Evolutionary conservation across 129 eudicot species (phyloP).

Genomic region (Dittrichia graveolens): DNA sequence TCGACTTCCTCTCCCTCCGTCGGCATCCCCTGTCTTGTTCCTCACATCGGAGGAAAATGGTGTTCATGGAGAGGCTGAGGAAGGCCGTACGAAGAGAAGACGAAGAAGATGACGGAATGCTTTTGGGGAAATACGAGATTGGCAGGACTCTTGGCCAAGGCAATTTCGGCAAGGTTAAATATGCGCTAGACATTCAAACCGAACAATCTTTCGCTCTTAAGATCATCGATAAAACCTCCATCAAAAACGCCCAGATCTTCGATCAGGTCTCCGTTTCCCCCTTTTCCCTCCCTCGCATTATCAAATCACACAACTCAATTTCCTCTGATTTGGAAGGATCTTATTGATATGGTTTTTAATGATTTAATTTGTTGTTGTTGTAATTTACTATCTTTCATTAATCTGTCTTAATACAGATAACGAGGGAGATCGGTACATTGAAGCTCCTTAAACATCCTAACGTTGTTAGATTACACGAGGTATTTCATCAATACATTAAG

Average conservation of each 20-base stretch:
- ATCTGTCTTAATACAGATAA: slow-evolving; percentile 58
- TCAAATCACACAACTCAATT: too few species aligned
- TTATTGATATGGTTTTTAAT: too few species aligned
- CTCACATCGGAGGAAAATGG: too few species aligned
- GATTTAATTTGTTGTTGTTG: too few species aligned
- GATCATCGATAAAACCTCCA: slow-evolving; percentile 67
- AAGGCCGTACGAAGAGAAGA: slow-evolving; percentile 11
- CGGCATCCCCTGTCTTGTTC: too few species aligned
- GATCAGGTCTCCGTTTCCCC: slow-evolving; percentile 56
- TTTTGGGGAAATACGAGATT: slow-evolving; percentile 80
- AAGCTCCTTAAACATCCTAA: slow-evolving; percentile 85
- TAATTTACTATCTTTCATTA: not conserved
- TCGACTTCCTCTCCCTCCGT: too few species aligned
- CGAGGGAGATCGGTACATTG: slow-evolving; percentile 85
- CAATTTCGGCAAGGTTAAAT: slow-evolving; percentile 86
- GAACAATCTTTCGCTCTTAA: slow-evolving; percentile 81
- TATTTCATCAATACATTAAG: slow-evolving; percentile 1
- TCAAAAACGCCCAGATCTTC: slow-evolving; percentile 64
- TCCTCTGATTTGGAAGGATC: too few species aligned
- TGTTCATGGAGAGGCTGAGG: too few species aligned
- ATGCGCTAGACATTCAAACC: slow-evolving; percentile 59
- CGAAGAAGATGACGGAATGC: slow-evolving; percentile 52
- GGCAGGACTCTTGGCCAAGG: slow-evolving; percentile 92
- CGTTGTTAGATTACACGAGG: slow-evolving; percentile 84
- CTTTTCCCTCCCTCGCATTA: too few species aligned